Conservation (phyloP, 768 basidiomycete genomes). For the Tubosaeta sp. region DNA sequence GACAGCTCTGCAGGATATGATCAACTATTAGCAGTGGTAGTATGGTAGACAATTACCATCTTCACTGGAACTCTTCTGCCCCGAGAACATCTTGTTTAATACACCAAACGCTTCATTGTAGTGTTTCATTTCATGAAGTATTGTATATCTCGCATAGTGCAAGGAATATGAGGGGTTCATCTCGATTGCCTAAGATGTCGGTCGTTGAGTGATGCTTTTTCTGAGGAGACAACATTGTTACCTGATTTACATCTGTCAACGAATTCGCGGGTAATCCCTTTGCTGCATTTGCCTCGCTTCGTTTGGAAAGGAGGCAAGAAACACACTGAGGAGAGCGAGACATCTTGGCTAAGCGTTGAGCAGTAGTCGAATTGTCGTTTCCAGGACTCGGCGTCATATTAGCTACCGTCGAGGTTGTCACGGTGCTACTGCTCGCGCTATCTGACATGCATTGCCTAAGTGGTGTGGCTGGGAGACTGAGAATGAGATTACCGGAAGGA, state of each 20-base stretch:
- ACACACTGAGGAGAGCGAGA: neutral
- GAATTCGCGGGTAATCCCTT: neutral
- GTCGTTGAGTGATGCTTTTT: neutral
- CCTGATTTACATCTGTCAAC: conserved; percentile 4
- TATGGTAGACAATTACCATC: neutral
- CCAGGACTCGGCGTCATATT: neutral
- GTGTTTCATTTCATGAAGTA: neutral
- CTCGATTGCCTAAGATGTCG: conserved; percentile 1
- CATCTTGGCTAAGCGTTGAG: neutral
- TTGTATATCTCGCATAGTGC: conserved; percentile 3
- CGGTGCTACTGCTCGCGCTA: neutral
- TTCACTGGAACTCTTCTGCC: neutral
- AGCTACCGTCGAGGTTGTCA: neutral
- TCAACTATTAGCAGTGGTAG: neutral
- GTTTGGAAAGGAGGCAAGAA: conserved; percentile 6
- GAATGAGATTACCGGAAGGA: conserved; percentile 1
- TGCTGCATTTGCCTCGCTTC: conserved; percentile 1
- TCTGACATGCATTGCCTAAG: neutral
- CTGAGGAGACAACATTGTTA: neutral
- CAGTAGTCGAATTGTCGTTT: neutral
- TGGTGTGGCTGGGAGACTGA: neutral
- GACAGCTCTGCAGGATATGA: neutral
- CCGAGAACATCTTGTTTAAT: neutral
- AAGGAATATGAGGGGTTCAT: neutral
- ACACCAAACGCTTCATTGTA: neutral